A percentile compares a stretch with the other conserved stretches of the same genome.
Evolutionary conservation across 345 rosid genomes (phyloP).

Genomic region (Gossypium australe): DNA sequence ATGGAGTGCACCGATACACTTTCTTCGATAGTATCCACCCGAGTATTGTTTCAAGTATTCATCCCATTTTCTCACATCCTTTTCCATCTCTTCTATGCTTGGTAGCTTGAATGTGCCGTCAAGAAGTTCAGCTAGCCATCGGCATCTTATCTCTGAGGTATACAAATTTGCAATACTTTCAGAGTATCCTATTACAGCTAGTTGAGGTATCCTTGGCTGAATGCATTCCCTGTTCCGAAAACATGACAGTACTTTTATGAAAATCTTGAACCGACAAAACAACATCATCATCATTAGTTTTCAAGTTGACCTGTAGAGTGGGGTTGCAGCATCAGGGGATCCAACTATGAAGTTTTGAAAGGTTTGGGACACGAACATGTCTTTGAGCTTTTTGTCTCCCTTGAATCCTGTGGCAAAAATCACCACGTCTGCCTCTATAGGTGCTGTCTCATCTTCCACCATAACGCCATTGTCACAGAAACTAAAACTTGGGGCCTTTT

Average conservation of each 20-base stretch:
- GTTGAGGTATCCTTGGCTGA: conserved; percentile 30
- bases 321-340: conserved; percentile 14
- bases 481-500: conserved; percentile 16
- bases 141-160: conserved; percentile 24
- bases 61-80: conserved; percentile 25
- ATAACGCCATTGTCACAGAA: conserved; percentile 25
- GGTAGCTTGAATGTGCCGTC: conserved; percentile 25
- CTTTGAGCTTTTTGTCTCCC: conserved; percentile 24
- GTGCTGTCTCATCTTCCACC: conserved; percentile 7
- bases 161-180: conserved; percentile 24
- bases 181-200: conserved; percentile 24
- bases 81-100: conserved; percentile 24
- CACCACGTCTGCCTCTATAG: conserved; percentile 22
- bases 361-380: conserved; percentile 23
- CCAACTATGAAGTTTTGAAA: conserved; percentile 21
- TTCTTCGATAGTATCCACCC: conserved; percentile 13
- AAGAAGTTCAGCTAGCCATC: conserved; percentile 25
- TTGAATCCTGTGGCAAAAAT: conserved; percentile 30
- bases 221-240: conserved; percentile 24
- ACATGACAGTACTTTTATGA: too few relatives aligned
- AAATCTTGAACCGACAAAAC: too few relatives aligned
- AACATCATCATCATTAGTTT: too few relatives aligned
- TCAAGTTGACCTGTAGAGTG: conserved; percentile 24
- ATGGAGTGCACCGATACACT: conserved; percentile 17
- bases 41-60: conserved; percentile 16